Percentiles rank a stretch among this genome's conserved stretches.
phyloP scores from a whole-genome alignment of 805 yeast species.

The Brettanomyces sp. region DNA sequence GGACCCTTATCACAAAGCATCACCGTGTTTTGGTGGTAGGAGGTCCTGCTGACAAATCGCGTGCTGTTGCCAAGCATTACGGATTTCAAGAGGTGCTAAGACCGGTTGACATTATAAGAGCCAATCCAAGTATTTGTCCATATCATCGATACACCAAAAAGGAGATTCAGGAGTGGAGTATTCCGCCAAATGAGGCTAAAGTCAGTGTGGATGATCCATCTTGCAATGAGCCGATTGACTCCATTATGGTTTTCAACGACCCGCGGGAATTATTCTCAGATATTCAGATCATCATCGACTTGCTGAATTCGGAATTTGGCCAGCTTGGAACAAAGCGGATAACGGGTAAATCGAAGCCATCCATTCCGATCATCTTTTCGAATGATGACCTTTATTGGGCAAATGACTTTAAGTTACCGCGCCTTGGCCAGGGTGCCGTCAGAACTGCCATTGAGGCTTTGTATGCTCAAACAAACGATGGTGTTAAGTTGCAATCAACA shows the following conservation, averaged over 20 bases:
- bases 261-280: constrained; percentile 86
- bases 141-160: constrained; percentile 45
- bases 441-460: constrained; percentile 53
- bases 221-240: constrained; percentile 46
- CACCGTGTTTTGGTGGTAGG: constrained; percentile 74
- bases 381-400: constrained; percentile 86
- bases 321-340: constrained; percentile 50
- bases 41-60: constrained; percentile 66
- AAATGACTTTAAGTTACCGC: constrained; percentile 63
- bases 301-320: constrained; percentile 58
- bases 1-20: constrained; percentile 42
- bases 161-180: constrained; percentile 35
- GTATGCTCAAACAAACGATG: constrained; percentile 33
- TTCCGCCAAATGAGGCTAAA: constrained; percentile 20
- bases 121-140: constrained; percentile 57
- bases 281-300: constrained; percentile 64
- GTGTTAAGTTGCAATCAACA: constrained; percentile 38
- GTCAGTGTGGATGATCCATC: constrained; percentile 17
- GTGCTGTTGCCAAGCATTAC: constrained; percentile 63
- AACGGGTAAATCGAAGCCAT: constrained; percentile 30
- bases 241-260: constrained; percentile 76
- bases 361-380: constrained; percentile 67
- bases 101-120: constrained; percentile 60
- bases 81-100: constrained; percentile 72
- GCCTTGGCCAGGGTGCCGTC: constrained; percentile 91